phyloP scores from a whole-genome alignment of 1,284 basidiomycete species.

The Malassezia brasiliensis region DNA sequence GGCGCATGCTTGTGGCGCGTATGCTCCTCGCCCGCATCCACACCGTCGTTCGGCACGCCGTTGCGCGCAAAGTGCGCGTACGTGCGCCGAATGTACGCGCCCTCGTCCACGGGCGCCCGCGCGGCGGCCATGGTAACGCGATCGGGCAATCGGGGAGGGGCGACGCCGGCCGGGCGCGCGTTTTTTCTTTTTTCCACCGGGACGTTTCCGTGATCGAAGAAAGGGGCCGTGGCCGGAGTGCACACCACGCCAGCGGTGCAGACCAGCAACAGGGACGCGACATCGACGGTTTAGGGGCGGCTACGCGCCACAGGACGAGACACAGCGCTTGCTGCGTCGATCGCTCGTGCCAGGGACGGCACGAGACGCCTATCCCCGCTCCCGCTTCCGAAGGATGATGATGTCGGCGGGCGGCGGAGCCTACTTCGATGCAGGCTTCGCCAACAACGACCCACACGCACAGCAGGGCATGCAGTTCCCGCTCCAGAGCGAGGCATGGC shows the following conservation, averaged over 20 bases:
- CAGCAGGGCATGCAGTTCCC: slow-evolving; percentile 2
- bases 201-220: not conserved
- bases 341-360: not conserved
- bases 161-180: not conserved
- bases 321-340: no score
- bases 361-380: not conserved
- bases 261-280: no score
- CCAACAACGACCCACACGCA: not conserved
- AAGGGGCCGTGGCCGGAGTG: no score
- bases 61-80: slow-evolving; percentile 36
- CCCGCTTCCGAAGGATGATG: not conserved
- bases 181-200: not conserved
- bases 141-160: slow-evolving; percentile 1
- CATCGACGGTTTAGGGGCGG: not conserved
- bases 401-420: slow-evolving; percentile 1
- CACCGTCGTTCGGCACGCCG: slow-evolving; percentile 36
- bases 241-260: no score
- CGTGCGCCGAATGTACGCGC: slow-evolving; percentile 33
- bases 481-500: not conserved
- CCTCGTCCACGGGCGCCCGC: slow-evolving; percentile 5
- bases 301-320: not conserved
- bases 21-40: slow-evolving; percentile 38
- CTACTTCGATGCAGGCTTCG: slow-evolving; percentile 8
- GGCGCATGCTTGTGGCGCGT: slow-evolving; percentile 30
- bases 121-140: not conserved